A percentile compares a stretch with the other conserved stretches of the same genome.
phyloP scores from a whole-genome alignment of 345 rosid species.

The Laguncularia racemosa region DNA sequence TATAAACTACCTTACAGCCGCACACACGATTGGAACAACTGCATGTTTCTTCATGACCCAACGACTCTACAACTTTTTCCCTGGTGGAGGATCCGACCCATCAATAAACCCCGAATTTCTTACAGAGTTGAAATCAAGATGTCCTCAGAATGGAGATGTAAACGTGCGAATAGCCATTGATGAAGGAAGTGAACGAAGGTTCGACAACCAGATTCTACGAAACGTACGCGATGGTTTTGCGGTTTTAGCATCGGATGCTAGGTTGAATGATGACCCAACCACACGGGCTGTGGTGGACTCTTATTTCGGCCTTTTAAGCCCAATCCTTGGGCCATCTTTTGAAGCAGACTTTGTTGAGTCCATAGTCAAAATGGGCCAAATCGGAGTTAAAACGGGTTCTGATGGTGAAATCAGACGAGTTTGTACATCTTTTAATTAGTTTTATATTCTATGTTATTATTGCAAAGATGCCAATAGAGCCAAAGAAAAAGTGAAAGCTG shows the following conservation, averaged over 20 bases:
- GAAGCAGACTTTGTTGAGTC: constrained; percentile 55
- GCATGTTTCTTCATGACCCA: constrained; percentile 83
- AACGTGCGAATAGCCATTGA: constrained; percentile 52
- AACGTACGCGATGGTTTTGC: constrained; percentile 64
- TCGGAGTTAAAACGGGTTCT: constrained; percentile 52
- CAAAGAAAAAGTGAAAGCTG: too few relatives aligned
- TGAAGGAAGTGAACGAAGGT: constrained; percentile 31
- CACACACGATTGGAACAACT: constrained; percentile 77
- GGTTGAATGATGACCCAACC: constrained; percentile 46
- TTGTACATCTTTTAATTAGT: constrained; percentile 50
- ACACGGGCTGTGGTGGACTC: constrained; percentile 45
- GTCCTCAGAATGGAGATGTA: constrained; percentile 55
- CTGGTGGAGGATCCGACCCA: constrained; percentile 50
- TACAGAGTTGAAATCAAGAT: constrained; percentile 29
- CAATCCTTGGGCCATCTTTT: constrained; percentile 31
- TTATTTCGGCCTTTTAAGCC: constrained; percentile 28
- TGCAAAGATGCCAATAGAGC: too few relatives aligned
- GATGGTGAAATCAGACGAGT: constrained; percentile 61
- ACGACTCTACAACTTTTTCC: constrained; percentile 52
- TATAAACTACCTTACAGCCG: constrained; percentile 31
- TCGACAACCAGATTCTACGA: constrained; percentile 50
- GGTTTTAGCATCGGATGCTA: constrained; percentile 66
- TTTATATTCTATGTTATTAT: too few relatives aligned
- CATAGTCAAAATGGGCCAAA: constrained; percentile 57
- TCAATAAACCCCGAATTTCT: constrained; percentile 39